These are phyloP conservation scores for Annulohypoxylon bovei DNA, from an alignment of 495 filamentous ascomycete species.

Conservation along the genomic window DNA sequence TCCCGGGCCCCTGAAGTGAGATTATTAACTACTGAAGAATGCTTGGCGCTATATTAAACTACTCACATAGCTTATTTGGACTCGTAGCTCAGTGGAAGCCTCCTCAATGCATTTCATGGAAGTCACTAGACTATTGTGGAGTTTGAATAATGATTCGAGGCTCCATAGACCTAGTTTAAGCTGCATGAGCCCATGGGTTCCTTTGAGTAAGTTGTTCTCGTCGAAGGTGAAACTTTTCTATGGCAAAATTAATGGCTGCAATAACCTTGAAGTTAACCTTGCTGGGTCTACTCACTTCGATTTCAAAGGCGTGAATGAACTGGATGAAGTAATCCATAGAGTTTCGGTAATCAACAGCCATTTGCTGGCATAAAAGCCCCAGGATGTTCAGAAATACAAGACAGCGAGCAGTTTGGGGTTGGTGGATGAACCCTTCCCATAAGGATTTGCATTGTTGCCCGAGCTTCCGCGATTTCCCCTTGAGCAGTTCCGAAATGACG, in stretches of 20 bases:
- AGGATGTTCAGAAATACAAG: slow-evolving; percentile 29
- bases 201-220: slow-evolving; percentile 6
- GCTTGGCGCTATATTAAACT: background rate
- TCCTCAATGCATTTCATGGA: slow-evolving; percentile 10
- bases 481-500: slow-evolving; percentile 13
- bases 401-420: slow-evolving; percentile 32
- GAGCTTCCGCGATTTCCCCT: background rate
- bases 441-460: slow-evolving; percentile 8
- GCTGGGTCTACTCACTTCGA: background rate
- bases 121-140: slow-evolving; percentile 6
- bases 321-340: slow-evolving; percentile 7
- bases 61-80: slow-evolving; percentile 8
- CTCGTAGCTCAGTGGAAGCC: slow-evolving; percentile 6
- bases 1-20: slow-evolving; percentile 16
- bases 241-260: background rate
- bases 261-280: background rate
- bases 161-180: slow-evolving; percentile 20
- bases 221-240: slow-evolving; percentile 12
- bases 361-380: slow-evolving; percentile 19
- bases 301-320: background rate
- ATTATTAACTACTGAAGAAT: background rate
- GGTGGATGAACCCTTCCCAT: slow-evolving; percentile 33
- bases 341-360: background rate
- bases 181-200: background rate
- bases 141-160: slow-evolving; percentile 16